Base-by-base conservation (phyloP, 2,329 filamentous ascomycete species). In the Pseudogymnoascus sp. region DNA sequence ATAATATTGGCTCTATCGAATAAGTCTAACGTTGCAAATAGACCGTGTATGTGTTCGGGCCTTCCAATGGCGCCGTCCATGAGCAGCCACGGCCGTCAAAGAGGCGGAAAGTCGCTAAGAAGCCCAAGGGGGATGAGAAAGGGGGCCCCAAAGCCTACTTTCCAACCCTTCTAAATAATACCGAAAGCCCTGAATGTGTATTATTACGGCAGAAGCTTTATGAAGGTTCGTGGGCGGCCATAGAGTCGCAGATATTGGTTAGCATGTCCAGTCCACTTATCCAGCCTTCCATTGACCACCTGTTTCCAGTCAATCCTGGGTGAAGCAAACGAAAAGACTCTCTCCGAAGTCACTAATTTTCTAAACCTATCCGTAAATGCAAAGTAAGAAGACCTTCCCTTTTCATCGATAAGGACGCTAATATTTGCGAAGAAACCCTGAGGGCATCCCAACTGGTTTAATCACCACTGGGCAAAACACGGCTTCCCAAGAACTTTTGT, bases 381-480 rank as follows among this genome's bases (percentile, higher is more conserved):
- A 65, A 68, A 60, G 70, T 68, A 70, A 67, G 62, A 61, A 65
- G 60, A 25, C 9, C 18, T 41, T 18, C n/a, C 16, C 9, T 12
- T 54, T n/a, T 33, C 28, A n/a, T 20, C 16, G n/a, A 54, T 54
- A 14, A 0, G 5, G 28, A 8, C 25, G 47, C 47, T 54, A 54
- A 54, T 33, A 20, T 18, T 14, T 12, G 11, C 20, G 16, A 20
- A 54, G 57, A n/a, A 22, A 37, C 25, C 7, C n/a, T 9, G 60
- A 65, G 16, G 67, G 81, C 70, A 81, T 90, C 38, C 85, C 87
- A 0, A 82, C 87, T 6, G 87, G 83, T 2, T 86, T 93, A 66
- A 85, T 93, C 66, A 82, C 90, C 62, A 89, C 88, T 7, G 90
- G 90, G 0, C 88, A 90, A 6, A 91, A 90, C 65, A 87, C 92